A percentile compares a stretch with the other conserved stretches of the same genome.
Evolutionary conservation across 1,284 basidiomycete genomes (phyloP).

Genomic region (Pseudozyma flocculosa): DNA sequence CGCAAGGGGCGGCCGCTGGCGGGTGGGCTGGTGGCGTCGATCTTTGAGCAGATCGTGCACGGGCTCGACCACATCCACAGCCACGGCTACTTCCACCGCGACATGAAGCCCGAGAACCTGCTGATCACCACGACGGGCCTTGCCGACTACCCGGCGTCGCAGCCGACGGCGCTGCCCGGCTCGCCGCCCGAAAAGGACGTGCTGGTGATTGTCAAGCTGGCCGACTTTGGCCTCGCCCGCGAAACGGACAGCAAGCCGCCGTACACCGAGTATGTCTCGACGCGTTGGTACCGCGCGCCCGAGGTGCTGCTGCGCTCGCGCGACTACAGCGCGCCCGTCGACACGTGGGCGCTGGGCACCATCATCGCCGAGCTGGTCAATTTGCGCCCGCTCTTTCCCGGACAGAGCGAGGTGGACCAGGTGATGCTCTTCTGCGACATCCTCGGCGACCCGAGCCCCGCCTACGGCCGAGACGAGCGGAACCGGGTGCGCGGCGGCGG

Average conservation of each 20-base stretch:
- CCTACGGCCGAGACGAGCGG: conserved; percentile 75
- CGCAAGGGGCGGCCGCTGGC: conserved; percentile 91
- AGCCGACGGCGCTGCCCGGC: conserved; percentile 37
- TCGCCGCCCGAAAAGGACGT: conserved; percentile 76
- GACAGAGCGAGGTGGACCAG: conserved; percentile 91
- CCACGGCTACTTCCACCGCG: conserved; percentile 94
- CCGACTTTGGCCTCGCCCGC: conserved; percentile 94
- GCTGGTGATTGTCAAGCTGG: conserved; percentile 93
- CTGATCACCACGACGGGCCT: conserved; percentile 98
- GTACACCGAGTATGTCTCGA: conserved; percentile 98
- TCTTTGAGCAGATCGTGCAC: conserved; percentile 86
- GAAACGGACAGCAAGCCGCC: conserved; percentile 86
- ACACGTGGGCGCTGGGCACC: conserved; percentile 98
- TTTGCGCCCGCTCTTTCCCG: conserved; percentile 94
- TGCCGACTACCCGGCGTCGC: conserved; percentile 74
- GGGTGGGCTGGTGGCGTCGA: conserved; percentile 88
- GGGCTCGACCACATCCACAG: conserved; percentile 91
- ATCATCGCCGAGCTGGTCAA: conserved; percentile 97
- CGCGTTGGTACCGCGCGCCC: conserved; percentile 97
- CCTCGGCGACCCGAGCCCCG: conserved; percentile 84
- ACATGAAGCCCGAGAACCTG: conserved; percentile 99
- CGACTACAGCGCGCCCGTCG: conserved; percentile 93
- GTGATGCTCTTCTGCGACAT: conserved; percentile 84
- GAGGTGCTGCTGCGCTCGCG: conserved; percentile 88
- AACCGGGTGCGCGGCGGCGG: conserved; percentile 79